phyloP scores from a whole-genome alignment of 768 basidiomycete genomes.

The Pleurotus cornucopiae region DNA sequence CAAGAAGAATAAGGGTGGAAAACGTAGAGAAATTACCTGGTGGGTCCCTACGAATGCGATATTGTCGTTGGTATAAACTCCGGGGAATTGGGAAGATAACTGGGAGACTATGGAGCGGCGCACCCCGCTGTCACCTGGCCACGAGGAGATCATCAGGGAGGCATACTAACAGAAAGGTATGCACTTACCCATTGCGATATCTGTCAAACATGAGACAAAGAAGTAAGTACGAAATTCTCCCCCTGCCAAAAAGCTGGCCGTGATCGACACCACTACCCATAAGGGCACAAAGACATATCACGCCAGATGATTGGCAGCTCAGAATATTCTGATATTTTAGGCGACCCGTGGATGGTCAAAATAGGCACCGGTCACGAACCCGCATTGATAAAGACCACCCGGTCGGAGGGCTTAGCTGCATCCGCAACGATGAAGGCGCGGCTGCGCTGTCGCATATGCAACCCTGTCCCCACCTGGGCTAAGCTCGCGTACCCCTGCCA shows the following conservation, averaged over 20 bases:
- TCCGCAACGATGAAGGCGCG: slow-evolving; percentile 77
- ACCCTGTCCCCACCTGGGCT: slow-evolving; percentile 64
- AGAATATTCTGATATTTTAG: slow-evolving; percentile 1
- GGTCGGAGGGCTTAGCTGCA: slow-evolving; percentile 45
- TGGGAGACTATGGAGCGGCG: slow-evolving; percentile 62
- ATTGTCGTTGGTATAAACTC: slow-evolving; percentile 65
- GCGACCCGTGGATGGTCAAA: background rate
- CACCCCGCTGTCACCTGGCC: slow-evolving; percentile 54
- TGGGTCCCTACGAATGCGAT: slow-evolving; percentile 76
- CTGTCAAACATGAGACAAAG: slow-evolving; percentile 25
- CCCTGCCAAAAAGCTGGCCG: background rate
- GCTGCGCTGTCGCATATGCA: slow-evolving; percentile 77
- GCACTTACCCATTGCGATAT: slow-evolving; percentile 66
- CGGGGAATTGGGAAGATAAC: slow-evolving; percentile 53
- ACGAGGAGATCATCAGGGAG: slow-evolving; percentile 9
- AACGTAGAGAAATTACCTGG: slow-evolving; percentile 12
- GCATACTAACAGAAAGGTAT: background rate
- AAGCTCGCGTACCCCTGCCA: slow-evolving; percentile 63
- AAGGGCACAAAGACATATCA: background rate
- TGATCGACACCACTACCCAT: background rate
- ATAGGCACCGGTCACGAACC: slow-evolving; percentile 30
- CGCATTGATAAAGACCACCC: slow-evolving; percentile 75
- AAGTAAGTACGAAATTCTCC: background rate
- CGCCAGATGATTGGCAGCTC: background rate
- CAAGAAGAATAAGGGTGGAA: slow-evolving; percentile 1